These are phyloP conservation scores for Fusarium dlaminii DNA, from an alignment of 2,329 filamentous ascomycete species.

Conservation along the genomic window DNA sequence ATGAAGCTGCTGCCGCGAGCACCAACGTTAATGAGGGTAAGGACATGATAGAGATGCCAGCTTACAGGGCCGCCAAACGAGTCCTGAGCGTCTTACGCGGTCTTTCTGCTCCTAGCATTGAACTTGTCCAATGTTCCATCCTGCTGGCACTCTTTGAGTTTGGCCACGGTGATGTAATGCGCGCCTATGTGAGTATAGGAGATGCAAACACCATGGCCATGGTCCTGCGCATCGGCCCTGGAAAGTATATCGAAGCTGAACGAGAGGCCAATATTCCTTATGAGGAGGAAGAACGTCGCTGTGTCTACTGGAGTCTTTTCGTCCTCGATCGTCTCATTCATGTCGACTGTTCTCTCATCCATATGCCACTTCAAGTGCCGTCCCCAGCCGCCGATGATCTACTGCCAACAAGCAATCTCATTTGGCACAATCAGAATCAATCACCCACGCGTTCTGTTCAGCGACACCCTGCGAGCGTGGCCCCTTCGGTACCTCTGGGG, in stretches of 20 bases:
- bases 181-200: slow-evolving; percentile 55
- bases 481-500: slow-evolving; percentile 45
- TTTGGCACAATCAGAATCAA: slow-evolving; percentile 44
- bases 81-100: slow-evolving; percentile 50
- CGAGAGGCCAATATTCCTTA: slow-evolving; percentile 42
- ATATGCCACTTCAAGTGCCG: slow-evolving; percentile 48
- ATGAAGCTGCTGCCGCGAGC: slow-evolving; percentile 47
- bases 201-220: slow-evolving; percentile 52
- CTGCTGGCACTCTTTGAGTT: slow-evolving; percentile 56
- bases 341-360: slow-evolving; percentile 45
- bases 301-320: slow-evolving; percentile 56
- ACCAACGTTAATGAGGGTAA: slow-evolving; percentile 44
- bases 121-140: slow-evolving; percentile 54
- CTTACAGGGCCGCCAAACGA: slow-evolving; percentile 53
- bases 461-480: slow-evolving; percentile 42
- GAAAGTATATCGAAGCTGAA: slow-evolving; percentile 47
- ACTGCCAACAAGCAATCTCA: slow-evolving; percentile 48
- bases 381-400: slow-evolving; percentile 49
- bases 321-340: slow-evolving; percentile 54
- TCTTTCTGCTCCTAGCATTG: slow-evolving; percentile 49
- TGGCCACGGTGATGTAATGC: slow-evolving; percentile 53
- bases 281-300: slow-evolving; percentile 52
- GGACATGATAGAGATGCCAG: slow-evolving; percentile 52
- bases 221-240: slow-evolving; percentile 50
- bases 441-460: slow-evolving; percentile 35